Percentiles rank a stretch among this genome's conserved stretches.
Conservation (phyloP, 768 basidiomycete genomes). For the Rhodosporidiobolus odoratus region DNA sequence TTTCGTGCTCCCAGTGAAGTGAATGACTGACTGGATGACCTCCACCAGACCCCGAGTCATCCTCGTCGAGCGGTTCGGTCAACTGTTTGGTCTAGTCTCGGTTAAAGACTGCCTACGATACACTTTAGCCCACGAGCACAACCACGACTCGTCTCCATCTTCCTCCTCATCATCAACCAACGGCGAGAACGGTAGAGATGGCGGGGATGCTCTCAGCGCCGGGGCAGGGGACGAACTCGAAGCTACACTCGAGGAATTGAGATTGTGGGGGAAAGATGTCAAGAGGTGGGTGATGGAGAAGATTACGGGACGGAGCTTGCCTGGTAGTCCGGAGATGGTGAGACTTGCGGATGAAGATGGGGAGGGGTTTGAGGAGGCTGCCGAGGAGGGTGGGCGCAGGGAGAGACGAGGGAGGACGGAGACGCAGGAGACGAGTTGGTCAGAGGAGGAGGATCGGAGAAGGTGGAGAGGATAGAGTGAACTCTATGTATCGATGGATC, state of each 20-base stretch:
- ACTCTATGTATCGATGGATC: no score
- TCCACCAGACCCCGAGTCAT: constrained; percentile 69
- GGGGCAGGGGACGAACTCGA: constrained; percentile 39
- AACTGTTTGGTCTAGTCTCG: constrained; percentile 77
- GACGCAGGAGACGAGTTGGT: not conserved
- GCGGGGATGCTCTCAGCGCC: not conserved
- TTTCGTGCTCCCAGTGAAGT: not conserved
- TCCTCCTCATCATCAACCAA: no score
- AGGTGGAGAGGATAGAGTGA: not conserved
- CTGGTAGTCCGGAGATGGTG: not conserved
- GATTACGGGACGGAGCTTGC: constrained; percentile 10
- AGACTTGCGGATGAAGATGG: constrained; percentile 8
- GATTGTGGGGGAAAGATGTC: constrained; percentile 37
- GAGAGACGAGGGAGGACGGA: not conserved
- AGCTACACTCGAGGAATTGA: constrained; percentile 39
- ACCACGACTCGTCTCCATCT: not conserved
- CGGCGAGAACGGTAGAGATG: no score
- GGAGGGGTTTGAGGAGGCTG: not conserved
- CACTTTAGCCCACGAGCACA: constrained; percentile 53
- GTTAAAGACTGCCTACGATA: constrained; percentile 93
- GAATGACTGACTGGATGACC: no score
- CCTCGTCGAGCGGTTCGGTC: constrained; percentile 79
- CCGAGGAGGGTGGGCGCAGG: not conserved
- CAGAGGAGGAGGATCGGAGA: not conserved
- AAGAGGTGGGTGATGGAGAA: constrained; percentile 16